Conservation (phyloP, 2,329 filamentous ascomycete genomes). For the Xenosphaeropsis pyriputrescens region DNA sequence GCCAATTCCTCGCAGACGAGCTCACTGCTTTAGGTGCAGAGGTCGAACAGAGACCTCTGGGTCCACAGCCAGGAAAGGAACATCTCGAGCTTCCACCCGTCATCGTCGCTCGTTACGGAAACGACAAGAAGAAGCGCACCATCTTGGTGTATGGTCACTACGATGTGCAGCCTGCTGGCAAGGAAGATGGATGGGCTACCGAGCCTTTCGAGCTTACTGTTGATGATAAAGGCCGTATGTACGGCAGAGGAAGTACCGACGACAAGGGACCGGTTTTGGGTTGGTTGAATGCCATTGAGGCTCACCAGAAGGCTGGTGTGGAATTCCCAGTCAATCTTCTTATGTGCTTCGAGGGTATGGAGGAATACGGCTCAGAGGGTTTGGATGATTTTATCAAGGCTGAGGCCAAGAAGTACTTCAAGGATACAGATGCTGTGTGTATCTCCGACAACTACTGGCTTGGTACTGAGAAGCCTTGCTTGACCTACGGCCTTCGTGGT, state of each 20-base stretch:
- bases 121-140: constrained; percentile 82
- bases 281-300: constrained; percentile 96
- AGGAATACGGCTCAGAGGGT: constrained; percentile 95
- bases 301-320: constrained; percentile 85
- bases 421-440: constrained; percentile 88
- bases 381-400: constrained; percentile 86
- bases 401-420: constrained; percentile 90
- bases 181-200: constrained; percentile 89
- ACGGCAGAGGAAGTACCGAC: constrained; percentile 85
- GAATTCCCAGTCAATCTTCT: constrained; percentile 96
- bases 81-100: constrained; percentile 86
- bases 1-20: constrained; percentile 73
- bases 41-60: constrained; percentile 74
- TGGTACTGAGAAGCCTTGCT: constrained; percentile 92
- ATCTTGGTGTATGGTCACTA: constrained; percentile 98
- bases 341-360: constrained; percentile 99
- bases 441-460: constrained; percentile 99
- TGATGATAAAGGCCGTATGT: constrained; percentile 89
- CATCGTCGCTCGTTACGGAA: constrained; percentile 82
- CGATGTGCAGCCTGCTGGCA: constrained; percentile 89
- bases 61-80: constrained; percentile 85
- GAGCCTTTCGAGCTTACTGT: constrained; percentile 84
- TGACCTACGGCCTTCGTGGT: constrained; percentile 92
- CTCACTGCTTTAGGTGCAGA: constrained; percentile 72
- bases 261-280: constrained; percentile 96